Conservation (phyloP, 2,329 filamentous ascomycete species). For the Keithomyces neogunnii region DNA sequence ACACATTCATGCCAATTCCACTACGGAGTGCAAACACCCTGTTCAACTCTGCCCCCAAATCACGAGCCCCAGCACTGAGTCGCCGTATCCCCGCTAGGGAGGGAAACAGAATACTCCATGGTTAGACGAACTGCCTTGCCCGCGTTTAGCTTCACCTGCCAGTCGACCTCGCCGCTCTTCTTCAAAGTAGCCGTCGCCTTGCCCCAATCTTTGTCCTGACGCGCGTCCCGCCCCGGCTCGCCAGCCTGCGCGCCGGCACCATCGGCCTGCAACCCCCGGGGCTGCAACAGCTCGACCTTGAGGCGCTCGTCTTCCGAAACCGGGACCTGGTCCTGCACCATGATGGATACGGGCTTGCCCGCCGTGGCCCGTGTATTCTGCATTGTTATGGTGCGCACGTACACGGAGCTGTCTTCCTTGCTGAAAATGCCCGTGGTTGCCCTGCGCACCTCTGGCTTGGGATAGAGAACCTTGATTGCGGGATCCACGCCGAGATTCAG, state of each 20-base stretch:
- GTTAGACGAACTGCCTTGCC: constrained; percentile 43
- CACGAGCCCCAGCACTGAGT: background rate
- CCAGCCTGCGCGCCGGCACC: constrained; percentile 28
- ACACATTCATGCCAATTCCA: too few relatives aligned
- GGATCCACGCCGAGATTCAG: constrained; percentile 49
- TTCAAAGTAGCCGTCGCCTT: constrained; percentile 37
- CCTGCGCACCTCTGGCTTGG: constrained; percentile 42
- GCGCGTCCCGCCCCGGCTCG: constrained; percentile 12
- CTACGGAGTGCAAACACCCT: too few relatives aligned
- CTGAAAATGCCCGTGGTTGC: constrained; percentile 39
- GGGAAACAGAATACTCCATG: constrained; percentile 51
- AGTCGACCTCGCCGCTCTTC: constrained; percentile 46
- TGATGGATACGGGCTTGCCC: constrained; percentile 31
- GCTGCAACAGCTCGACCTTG: constrained; percentile 36
- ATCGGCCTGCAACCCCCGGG: constrained; percentile 32
- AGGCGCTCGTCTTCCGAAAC: constrained; percentile 49
- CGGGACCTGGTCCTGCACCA: constrained; percentile 49
- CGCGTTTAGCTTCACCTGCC: constrained; percentile 45
- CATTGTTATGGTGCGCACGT: constrained; percentile 35
- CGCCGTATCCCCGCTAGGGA: constrained; percentile 25
- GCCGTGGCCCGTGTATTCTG: constrained; percentile 35
- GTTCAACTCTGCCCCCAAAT: background rate
- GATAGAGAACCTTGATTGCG: constrained; percentile 41
- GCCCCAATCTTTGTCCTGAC: constrained; percentile 34
- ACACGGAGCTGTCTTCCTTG: constrained; percentile 40